Base-by-base conservation (phyloP, 805 yeast genomes). In the Pichia ethanolica region DNA sequence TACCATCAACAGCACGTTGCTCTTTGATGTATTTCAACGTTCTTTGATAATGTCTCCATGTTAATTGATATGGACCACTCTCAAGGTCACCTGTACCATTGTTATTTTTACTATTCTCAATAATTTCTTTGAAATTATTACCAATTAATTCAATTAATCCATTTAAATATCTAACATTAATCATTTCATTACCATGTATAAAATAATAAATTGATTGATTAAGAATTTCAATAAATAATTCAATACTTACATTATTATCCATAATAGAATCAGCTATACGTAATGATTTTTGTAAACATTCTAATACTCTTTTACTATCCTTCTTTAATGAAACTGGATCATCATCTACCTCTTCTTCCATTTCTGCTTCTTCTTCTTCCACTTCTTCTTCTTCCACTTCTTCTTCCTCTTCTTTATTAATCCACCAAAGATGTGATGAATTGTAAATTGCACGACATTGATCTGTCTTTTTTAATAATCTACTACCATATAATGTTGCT, bases 371-470 rank as follows among this genome's bases (percentile, higher is more conserved):
- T 35, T 59, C 64, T 34, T 54, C 53, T 42, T 64, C 74, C 3
- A 26, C 35, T 8, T 38, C 39, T 4, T 25, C 47, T 7, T 34
- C 46, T 25, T 39, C 45, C 0, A 33, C 46, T 6, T 45, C 53
- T 11, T 61, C 66, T 35, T 59, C 67, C 34, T 55, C 53, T 41
- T 64, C 75, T 52, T 86, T 89, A 27, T 83, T 81, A 60, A 91
- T 85, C 93, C 95, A 87, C 97, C 97, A 93, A 44, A 93, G 69
- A 66, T 93, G 97, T 1, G 96, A 82, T 40, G 96, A 90, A 46
- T 79, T 67, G 62, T 86, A 88, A 6, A 89, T 95, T 0, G 96
- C 83, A 13, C 97, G 79, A 64, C 97, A 90, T 66, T 93, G 99
- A 60, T 91, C 98, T 35, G 93, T 89, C 64, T 91, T 91, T 65